A percentile compares a stretch with the other conserved stretches of the same genome.
Evolutionary conservation across 2,329 filamentous ascomycete species (phyloP).

Genomic region (Nectriaceae sp.): DNA sequence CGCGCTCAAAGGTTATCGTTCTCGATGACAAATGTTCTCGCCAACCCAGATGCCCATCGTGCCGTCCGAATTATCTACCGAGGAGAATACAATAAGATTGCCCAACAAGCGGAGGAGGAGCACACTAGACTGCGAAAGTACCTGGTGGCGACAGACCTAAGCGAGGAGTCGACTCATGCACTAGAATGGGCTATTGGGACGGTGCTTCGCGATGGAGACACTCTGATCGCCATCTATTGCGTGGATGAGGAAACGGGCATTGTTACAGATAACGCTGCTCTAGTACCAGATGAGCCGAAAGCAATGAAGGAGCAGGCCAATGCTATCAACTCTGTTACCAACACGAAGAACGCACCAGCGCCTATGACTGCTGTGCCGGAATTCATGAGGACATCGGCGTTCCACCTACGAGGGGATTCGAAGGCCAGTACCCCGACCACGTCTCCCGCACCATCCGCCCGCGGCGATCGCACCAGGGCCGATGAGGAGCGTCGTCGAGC

Average conservation of each 20-base stretch:
- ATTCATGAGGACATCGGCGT: conserved; percentile 31
- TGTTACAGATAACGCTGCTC: conserved; percentile 47
- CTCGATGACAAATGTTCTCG: conserved; percentile 77
- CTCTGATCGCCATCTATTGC: conserved; percentile 88
- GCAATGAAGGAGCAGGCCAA: conserved; percentile 75
- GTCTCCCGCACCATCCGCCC: conserved; percentile 50
- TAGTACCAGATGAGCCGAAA: conserved; percentile 71
- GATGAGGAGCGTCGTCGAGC: conserved; percentile 82
- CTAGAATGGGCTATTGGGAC: conserved; percentile 98
- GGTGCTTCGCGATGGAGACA: conserved; percentile 90
- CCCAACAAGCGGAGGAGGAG: conserved; percentile 76
- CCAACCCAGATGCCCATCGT: conserved; percentile 74
- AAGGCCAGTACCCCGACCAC: conserved; percentile 37
- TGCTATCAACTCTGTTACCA: conserved; percentile 66
- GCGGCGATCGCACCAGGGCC: conserved; percentile 56
- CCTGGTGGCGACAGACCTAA: conserved; percentile 92
- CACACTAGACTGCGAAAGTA: conserved; percentile 83
- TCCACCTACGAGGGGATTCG: conserved; percentile 32
- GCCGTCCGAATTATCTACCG: conserved; percentile 88
- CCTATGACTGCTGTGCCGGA: conserved; percentile 37
- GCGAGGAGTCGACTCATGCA: conserved; percentile 91
- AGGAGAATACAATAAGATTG: conserved; percentile 78
- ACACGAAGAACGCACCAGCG: conserved; percentile 36
- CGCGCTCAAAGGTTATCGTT: conserved; percentile 84
- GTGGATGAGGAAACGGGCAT: conserved; percentile 82